Conservation (phyloP, 208 protist species). For the Leishmania tropica region DNA sequence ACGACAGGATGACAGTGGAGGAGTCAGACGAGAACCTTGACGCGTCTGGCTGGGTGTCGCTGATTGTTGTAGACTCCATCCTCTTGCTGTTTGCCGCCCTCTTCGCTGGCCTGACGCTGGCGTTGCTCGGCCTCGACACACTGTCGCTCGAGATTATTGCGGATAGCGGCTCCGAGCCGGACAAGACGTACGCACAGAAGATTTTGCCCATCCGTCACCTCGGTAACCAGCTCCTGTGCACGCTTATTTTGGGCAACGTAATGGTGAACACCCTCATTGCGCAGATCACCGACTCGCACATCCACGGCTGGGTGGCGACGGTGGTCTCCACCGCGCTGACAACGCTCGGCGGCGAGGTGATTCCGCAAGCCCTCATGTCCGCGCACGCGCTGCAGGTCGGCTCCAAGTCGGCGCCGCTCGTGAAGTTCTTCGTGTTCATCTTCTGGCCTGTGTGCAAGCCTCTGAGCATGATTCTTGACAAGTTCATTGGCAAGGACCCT, state of each 20-base stretch:
- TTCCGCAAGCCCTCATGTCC: conserved; percentile 95
- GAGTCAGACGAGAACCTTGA: conserved; percentile 24
- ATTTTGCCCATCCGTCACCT: conserved; percentile 95
- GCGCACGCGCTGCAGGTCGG: conserved; percentile 94
- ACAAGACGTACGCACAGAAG: conserved; percentile 91
- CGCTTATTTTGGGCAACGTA: conserved; percentile 96
- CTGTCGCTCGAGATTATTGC: conserved; percentile 94
- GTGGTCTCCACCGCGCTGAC: conserved; percentile 93
- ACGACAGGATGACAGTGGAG: conserved; percentile 2
- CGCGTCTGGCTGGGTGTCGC: conserved; percentile 62
- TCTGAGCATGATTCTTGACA: conserved; percentile 92
- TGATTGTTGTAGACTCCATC: conserved; percentile 80
- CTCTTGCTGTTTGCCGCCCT: conserved; percentile 93
- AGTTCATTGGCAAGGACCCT: conserved; percentile 92
- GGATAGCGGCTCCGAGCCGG: conserved; percentile 83
- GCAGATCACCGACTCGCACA: conserved; percentile 90
- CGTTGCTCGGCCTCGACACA: conserved; percentile 94
- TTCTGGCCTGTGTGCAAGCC: conserved; percentile 95
- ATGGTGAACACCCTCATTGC: conserved; percentile 96
- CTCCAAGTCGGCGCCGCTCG: conserved; percentile 89
- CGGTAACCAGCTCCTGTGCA: conserved; percentile 97
- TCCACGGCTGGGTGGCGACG: conserved; percentile 89
- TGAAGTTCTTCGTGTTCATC: conserved; percentile 94
- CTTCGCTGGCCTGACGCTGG: conserved; percentile 96
- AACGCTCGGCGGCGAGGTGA: conserved; percentile 96